Conservation (phyloP, 208 protist genomes). For the Vickermania spadyakhi region DNA sequence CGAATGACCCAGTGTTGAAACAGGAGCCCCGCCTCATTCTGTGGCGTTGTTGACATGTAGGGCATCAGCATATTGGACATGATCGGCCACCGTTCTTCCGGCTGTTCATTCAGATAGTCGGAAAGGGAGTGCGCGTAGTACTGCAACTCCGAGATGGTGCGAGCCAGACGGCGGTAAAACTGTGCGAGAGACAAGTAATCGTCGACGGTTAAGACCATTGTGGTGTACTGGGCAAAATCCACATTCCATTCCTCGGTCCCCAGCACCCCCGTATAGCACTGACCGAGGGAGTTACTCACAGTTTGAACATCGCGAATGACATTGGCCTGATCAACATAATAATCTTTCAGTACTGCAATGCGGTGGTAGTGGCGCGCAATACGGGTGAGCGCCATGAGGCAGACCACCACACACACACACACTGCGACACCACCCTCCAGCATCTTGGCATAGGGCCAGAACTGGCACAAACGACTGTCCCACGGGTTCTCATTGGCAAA, state of each 20-base stretch:
- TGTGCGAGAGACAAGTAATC: background rate
- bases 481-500: background rate
- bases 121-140: background rate
- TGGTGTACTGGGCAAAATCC: background rate
- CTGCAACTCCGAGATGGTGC: background rate
- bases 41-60: background rate
- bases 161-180: background rate
- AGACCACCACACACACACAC: background rate
- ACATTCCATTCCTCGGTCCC: background rate
- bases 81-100: background rate
- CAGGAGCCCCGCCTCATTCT: background rate
- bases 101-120: background rate
- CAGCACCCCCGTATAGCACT: background rate
- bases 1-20: background rate
- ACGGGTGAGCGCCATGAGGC: background rate
- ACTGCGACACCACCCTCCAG: background rate
- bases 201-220: background rate
- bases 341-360: background rate
- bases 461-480: background rate
- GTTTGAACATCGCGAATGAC: background rate
- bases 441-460: background rate
- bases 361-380: background rate
- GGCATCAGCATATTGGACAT: background rate
- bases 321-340: background rate
- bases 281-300: background rate